Percentiles rank a stretch among this genome's conserved stretches.
These are phyloP conservation scores for Nakazawaea peltata DNA, from an alignment of 805 yeast species.

Conservation along the genomic window DNA sequence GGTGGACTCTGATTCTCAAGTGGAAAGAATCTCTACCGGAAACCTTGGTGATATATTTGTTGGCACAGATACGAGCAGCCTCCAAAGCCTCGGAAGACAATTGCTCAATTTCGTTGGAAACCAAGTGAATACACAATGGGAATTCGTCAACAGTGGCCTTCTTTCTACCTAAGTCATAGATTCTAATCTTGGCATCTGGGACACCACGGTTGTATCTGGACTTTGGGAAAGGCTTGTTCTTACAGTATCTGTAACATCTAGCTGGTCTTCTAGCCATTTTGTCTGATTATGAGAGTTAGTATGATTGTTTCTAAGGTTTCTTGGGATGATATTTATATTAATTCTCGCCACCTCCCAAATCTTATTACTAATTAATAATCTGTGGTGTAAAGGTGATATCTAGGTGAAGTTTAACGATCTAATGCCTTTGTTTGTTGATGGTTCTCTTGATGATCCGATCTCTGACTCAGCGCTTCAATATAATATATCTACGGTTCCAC, in stretches of 20 bases:
- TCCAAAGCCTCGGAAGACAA: constrained; percentile 99
- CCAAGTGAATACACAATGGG: constrained; percentile 99
- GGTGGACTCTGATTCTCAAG: constrained; percentile 99
- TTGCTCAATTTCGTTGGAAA: constrained; percentile 98
- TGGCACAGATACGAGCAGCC: constrained; percentile 99
- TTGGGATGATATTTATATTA: no score
- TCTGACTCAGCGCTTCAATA: no score
- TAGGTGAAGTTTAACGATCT: no score
- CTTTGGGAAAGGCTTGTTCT: constrained; percentile 99
- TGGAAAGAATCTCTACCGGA: constrained; percentile 99
- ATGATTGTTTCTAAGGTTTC: background rate
- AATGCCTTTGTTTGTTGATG: no score
- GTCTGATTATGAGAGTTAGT: constrained; percentile 20
- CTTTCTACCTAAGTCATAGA: constrained; percentile 99
- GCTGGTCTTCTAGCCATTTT: constrained; percentile 99
- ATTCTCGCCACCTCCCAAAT: no score
- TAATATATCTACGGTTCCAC: no score
- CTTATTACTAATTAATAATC: no score
- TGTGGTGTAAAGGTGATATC: no score
- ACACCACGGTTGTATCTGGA: constrained; percentile 99
- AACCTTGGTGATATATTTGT: constrained; percentile 96
- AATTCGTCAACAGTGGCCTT: constrained; percentile 99
- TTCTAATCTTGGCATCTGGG: constrained; percentile 99
- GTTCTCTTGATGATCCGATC: no score
- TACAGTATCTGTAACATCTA: constrained; percentile 99